phyloP scores from a whole-genome alignment of 331 rosid species.

The Quercus tomentella region DNA sequence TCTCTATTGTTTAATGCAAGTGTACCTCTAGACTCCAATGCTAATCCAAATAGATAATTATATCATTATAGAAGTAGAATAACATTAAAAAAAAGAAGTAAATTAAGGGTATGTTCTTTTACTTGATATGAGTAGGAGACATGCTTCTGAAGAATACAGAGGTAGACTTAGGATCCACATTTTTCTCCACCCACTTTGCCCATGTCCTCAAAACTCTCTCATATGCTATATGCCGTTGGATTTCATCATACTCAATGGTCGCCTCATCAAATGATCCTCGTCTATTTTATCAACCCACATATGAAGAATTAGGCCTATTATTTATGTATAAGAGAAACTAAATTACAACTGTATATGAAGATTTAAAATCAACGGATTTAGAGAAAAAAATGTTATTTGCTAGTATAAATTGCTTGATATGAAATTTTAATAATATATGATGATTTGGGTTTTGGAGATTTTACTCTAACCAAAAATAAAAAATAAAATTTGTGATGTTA shows the following conservation, averaged over 20 bases:
- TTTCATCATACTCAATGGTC: conserved; percentile 65
- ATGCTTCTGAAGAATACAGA: conserved; percentile 71
- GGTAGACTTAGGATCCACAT: conserved; percentile 74
- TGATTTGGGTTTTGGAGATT: too few relatives aligned
- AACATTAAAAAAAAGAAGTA: not conserved
- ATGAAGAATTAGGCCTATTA: not conserved
- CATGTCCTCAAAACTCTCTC: conserved; percentile 65
- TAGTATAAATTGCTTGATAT: too few relatives aligned
- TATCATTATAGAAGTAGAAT: too few relatives aligned
- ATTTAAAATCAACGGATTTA: not conserved
- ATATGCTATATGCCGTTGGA: conserved; percentile 61
- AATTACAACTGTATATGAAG: not conserved
- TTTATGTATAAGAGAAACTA: too few relatives aligned
- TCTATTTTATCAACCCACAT: conserved; percentile 20
- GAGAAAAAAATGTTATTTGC: too few relatives aligned
- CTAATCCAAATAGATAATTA: not conserved
- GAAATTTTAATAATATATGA: too few relatives aligned
- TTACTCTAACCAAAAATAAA: too few relatives aligned
- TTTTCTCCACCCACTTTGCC: conserved; percentile 73
- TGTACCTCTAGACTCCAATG: too few relatives aligned
- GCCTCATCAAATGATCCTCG: conserved; percentile 84
- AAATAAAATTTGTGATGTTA: too few relatives aligned
- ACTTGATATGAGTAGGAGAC: conserved; percentile 92
- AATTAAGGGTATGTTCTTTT: conserved; percentile 12
- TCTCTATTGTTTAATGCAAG: too few relatives aligned